Percentiles rank a stretch among this genome's conserved stretches.
phyloP scores from a whole-genome alignment of 1,284 basidiomycete species.

The Cryptococcus wingfieldii region DNA sequence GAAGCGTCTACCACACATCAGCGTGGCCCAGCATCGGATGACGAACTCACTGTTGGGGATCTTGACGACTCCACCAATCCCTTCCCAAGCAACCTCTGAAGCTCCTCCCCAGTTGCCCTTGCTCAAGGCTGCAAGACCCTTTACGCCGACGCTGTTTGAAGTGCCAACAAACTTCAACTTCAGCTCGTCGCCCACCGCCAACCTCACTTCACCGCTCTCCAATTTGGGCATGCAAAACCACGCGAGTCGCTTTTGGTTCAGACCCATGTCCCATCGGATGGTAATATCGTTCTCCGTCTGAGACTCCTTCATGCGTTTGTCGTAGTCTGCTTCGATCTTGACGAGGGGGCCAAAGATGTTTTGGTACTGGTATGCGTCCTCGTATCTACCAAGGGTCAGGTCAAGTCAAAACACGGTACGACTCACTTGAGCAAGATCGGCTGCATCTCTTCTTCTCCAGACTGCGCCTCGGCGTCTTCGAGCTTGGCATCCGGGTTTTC shows the following conservation, averaged over 20 bases:
- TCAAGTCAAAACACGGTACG: neutral
- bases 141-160: constrained; percentile 51
- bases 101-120: constrained; percentile 54
- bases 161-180: constrained; percentile 85
- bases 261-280: constrained; percentile 93
- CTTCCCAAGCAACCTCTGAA: constrained; percentile 67
- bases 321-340: constrained; percentile 99
- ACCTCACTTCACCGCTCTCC: constrained; percentile 93
- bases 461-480: constrained; percentile 93
- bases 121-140: constrained; percentile 35
- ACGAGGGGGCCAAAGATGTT: constrained; percentile 98
- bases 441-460: constrained; percentile 94
- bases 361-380: constrained; percentile 99
- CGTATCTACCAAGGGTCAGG: constrained; percentile 57
- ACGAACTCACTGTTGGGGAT: constrained; percentile 87
- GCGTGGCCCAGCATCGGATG: constrained; percentile 24
- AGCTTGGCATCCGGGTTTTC: constrained; percentile 92
- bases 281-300: constrained; percentile 96
- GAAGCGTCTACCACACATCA: constrained; percentile 67
- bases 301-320: constrained; percentile 94
- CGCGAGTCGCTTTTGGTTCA: constrained; percentile 95
- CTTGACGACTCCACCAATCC: constrained; percentile 96
- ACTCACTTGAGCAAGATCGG: constrained; percentile 68
- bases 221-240: constrained; percentile 96
- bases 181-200: constrained; percentile 96